Evolutionary conservation across 768 basidiomycete genomes (phyloP), one percentile per base, ranked within the genome.

Genomic region (Dioszegia crocea): DNA sequence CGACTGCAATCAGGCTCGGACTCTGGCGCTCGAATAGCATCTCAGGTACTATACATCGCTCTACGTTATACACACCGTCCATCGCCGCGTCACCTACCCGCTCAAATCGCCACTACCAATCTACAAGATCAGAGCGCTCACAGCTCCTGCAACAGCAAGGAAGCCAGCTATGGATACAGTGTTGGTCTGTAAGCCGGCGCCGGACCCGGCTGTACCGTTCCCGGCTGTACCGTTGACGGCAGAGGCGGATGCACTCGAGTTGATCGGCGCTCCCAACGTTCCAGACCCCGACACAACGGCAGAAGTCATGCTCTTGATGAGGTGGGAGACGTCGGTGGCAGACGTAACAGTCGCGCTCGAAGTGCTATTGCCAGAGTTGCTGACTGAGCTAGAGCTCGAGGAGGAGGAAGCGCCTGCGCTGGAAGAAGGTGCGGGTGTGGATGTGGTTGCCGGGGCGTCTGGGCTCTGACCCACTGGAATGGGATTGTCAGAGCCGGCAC

Each of bases 131-230:
- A 24, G 21, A 47, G 52, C 50, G n/a, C 48, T 30, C 10, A 36
- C 49, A 11, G n/a, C 19, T 46, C 41, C 44, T 8, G 56, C 44
- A 17, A 23, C 56, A 12, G 56, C 56, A 14, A 56, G 24, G 27
- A 39, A 53, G 1, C 23, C 51, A 16, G 51, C 51, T 21, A 53
- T 41, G 9, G 51, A 31, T 38, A 53, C 27, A 5, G 51, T 53
- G 12, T 29, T 23, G 9, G 38, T 38, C 14, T 27, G 1, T 2
- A 14, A 24, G 38, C 11, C 51, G 21, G 51, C 51, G 12, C 51
- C 51, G n/a, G 39, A n/a, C n/a, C 51, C 38, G 11, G 38, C 16
- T 21, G 33, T 23, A 19, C 24, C 24, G 4, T 23, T 55, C 27
- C 29, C 53, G 16, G 21, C 27, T 14, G 17, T 40, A 27, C 17